A percentile compares a stretch with the other conserved stretches of the same genome.
Evolutionary conservation across 2,329 filamentous ascomycete genomes (phyloP).

Genomic region (Thyridium curvatum): DNA sequence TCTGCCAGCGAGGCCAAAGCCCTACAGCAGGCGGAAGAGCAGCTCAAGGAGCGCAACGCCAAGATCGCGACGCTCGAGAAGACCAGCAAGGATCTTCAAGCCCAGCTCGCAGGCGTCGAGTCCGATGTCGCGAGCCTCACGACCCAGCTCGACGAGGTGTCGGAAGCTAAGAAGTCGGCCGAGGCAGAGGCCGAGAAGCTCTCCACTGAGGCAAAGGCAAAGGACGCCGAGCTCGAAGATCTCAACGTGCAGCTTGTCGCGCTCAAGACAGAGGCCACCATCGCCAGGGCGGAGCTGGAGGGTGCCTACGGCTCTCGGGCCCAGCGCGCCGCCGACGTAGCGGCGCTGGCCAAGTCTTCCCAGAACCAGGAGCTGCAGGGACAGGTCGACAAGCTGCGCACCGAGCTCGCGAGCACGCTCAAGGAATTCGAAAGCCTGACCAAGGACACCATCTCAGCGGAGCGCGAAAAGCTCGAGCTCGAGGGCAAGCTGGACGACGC

Average conservation of each 20-base stretch:
- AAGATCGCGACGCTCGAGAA: conserved; percentile 37
- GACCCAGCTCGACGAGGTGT: conserved; percentile 22
- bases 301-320: conserved; percentile 54
- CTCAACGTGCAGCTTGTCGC: conserved; percentile 48
- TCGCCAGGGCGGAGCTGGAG: conserved; percentile 56
- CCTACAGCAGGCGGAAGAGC: conserved; percentile 14
- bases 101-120: conserved; percentile 28
- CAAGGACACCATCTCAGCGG: conserved; percentile 41
- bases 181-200: conserved; percentile 22
- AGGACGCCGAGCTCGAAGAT: conserved; percentile 43
- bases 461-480: conserved; percentile 42
- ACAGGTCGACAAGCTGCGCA: conserved; percentile 43
- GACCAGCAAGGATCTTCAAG: conserved; percentile 29
- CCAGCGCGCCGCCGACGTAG: conserved; percentile 52
- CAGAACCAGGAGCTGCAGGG: conserved; percentile 38
- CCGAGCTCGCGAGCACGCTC: conserved; percentile 43
- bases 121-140: conserved; percentile 28
- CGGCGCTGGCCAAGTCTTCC: conserved; percentile 43
- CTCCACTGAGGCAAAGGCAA: conserved; percentile 38
- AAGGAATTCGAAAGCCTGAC: conserved; percentile 48
- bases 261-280: conserved; percentile 55
- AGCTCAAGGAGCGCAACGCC: conserved; percentile 35
- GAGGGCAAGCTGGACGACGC: conserved; percentile 35
- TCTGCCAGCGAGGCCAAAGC: conserved; percentile 16
- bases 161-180: conserved; percentile 20